Percentiles rank a stretch among this genome's conserved stretches.
Evolutionary conservation across 495 filamentous ascomycete genomes (phyloP).

Genomic region (Tuber microsphaerosporum): DNA sequence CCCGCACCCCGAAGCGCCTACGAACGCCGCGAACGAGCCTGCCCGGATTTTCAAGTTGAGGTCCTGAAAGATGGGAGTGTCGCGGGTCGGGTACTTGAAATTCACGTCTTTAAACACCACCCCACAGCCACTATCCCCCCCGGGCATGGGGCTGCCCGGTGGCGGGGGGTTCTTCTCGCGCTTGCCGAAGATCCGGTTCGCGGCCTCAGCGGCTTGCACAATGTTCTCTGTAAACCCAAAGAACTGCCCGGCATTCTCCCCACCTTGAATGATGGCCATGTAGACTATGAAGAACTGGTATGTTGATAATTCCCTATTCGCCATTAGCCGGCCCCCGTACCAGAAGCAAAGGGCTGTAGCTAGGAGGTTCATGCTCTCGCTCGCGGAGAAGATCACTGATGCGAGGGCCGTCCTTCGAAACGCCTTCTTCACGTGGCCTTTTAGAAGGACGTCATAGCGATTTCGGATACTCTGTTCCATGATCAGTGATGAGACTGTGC

Average conservation of each 20-base stretch:
- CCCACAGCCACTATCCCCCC: constrained; percentile 41
- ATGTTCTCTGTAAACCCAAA: constrained; percentile 49
- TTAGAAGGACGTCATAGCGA: constrained; percentile 36
- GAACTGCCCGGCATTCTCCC: constrained; percentile 51
- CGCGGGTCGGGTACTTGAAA: constrained; percentile 57
- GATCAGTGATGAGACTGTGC: constrained; percentile 52
- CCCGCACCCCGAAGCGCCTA: constrained; percentile 53
- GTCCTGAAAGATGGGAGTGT: constrained; percentile 50
- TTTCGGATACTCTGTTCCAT: constrained; percentile 41
- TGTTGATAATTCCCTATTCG: constrained; percentile 46
- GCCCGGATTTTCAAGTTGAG: constrained; percentile 50
- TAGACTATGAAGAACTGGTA: constrained; percentile 55
- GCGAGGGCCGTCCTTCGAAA: constrained; percentile 38
- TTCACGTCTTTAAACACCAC: constrained; percentile 52
- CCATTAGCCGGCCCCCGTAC: constrained; percentile 54
- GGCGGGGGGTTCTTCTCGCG: constrained; percentile 27
- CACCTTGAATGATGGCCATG: constrained; percentile 54
- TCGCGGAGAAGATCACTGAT: constrained; percentile 38
- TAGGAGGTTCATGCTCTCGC: constrained; percentile 44
- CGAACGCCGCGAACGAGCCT: constrained; percentile 50
- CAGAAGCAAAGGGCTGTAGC: constrained; percentile 54
- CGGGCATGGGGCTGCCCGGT: constrained; percentile 30
- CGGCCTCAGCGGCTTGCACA: constrained; percentile 45
- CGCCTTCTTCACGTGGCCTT: constrained; percentile 41
- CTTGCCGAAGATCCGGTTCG: constrained; percentile 42